phyloP scores from a whole-genome alignment of 176 grass and related monocot species.

The Eragrostis nindensis region DNA sequence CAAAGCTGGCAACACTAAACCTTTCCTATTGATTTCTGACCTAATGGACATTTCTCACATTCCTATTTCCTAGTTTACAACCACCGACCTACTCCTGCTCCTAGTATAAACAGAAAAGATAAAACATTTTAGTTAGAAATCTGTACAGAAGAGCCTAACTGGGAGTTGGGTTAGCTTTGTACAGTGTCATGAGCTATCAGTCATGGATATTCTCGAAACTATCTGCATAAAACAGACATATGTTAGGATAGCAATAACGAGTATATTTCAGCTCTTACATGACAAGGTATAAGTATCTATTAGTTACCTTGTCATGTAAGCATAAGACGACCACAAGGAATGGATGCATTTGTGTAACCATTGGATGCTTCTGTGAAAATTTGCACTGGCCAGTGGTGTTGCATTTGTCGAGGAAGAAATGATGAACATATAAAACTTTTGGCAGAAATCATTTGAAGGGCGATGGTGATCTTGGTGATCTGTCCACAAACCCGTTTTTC shows the following conservation, averaged over 20 bases:
- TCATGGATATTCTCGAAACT: constrained; percentile 5
- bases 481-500: constrained; percentile 46
- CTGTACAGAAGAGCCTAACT: constrained; percentile 41
- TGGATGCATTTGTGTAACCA: constrained; percentile 30
- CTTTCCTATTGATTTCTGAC: constrained; percentile 40
- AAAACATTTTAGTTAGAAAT: constrained; percentile 13
- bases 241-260: constrained; percentile 14
- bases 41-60: constrained; percentile 33
- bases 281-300: neutral
- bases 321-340: constrained; percentile 35
- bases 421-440: neutral
- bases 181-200: constrained; percentile 40
- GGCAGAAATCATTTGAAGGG: constrained; percentile 28
- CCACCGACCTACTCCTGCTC: constrained; percentile 44
- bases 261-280: constrained; percentile 7
- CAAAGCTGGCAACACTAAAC: constrained; percentile 38
- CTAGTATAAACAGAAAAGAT: constrained; percentile 42
- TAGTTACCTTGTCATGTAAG: constrained; percentile 30
- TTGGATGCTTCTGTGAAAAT: constrained; percentile 36
- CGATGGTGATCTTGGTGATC: constrained; percentile 54
- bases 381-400: constrained; percentile 3
- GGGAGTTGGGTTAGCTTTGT: constrained; percentile 58
- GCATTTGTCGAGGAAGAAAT: constrained; percentile 20
- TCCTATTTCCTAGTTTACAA: constrained; percentile 57
- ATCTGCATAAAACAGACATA: constrained; percentile 32